phyloP scores from a whole-genome alignment of 225 moss, liverwort and hornwort species.

The Sphagnum tenellum region DNA sequence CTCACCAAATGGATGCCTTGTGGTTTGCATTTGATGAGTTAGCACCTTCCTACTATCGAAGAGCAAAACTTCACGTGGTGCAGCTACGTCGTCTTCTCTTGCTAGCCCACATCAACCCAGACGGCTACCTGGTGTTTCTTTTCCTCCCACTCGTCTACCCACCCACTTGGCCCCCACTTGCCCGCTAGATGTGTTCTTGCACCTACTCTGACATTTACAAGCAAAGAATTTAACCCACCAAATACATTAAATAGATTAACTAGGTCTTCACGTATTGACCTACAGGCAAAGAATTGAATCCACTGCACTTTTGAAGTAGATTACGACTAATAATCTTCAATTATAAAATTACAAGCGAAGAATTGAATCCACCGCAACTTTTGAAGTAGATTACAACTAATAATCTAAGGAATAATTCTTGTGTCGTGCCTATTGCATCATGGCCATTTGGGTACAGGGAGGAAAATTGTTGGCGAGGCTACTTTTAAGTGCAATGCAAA shows the following conservation, averaged over 20 bases:
- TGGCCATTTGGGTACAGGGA: constrained; percentile 13
- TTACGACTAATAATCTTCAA: no score
- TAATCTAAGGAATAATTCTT: not conserved
- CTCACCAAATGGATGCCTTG: constrained; percentile 38
- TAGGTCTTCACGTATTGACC: no score
- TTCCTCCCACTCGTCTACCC: not conserved
- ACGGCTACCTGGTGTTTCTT: constrained; percentile 26
- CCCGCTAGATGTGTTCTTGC: not conserved
- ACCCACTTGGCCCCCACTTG: no score
- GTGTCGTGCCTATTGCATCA: not conserved
- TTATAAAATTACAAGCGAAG: no score
- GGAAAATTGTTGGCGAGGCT: constrained; percentile 14
- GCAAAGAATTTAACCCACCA: not conserved
- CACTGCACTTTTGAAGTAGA: no score
- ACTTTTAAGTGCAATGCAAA: constrained; percentile 18
- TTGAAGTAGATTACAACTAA: no score
- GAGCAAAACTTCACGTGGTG: constrained; percentile 31
- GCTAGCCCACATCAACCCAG: constrained; percentile 36
- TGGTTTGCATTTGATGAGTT: constrained; percentile 39
- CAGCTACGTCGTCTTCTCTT: constrained; percentile 34
- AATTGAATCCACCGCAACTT: no score
- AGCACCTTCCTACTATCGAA: constrained; percentile 34
- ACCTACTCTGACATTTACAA: not conserved
- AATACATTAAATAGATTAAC: no score
- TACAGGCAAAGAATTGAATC: no score